Base-by-base conservation (phyloP, 371 early-diverging fungal genomes). In the Mortierella polycephala region DNA sequence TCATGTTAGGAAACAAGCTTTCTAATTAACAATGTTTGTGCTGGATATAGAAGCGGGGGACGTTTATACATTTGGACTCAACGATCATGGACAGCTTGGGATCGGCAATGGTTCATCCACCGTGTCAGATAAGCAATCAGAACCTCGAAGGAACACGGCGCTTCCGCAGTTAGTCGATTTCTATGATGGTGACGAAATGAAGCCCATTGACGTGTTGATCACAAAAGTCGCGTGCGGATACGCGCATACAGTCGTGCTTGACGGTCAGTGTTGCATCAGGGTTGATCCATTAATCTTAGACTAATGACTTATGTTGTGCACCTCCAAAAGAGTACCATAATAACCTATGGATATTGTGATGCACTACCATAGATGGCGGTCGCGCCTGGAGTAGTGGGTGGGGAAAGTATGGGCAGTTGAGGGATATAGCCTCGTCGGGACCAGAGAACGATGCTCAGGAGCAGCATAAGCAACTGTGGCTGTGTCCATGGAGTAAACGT, bases 121-220 rank as follows among this genome's bases (percentile, higher is more conserved):
- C 7, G 51, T 9, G 5, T 10, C 39, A 10, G 23, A 40, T 9
- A 5, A 7, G 37, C 30, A 40, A 4, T 11, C 39, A 56, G 30
- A 11, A 5, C 39, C 42, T 16, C 39, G 37, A n/a, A 45, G 65
- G 9, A 81, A 75, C 45, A 75, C 75, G 0, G 71, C 71, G n/a
- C 55, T 64, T 54, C 72, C 81, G 7, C 81, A 81, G 44, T 51
- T 75, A 1, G 69, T 75, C n/a, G 81, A 75, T 49, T 75, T 81
- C 42, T 70, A 49, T 53, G 62, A 56, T 7, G 20, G 37, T 1
- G 41, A 44, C 44, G 12, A 42, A n/a, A 47, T 39, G n/a, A 41
- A 64, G 14, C 23, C n/a, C 4, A 46, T 63, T 18, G 80, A 79
- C 23, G 57, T 79, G 21, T 47, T 21, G 44, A 57, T 81, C 8